Evolutionary conservation across 116 monocot species (phyloP).

Genomic region (Trichopus zeylanicus): DNA sequence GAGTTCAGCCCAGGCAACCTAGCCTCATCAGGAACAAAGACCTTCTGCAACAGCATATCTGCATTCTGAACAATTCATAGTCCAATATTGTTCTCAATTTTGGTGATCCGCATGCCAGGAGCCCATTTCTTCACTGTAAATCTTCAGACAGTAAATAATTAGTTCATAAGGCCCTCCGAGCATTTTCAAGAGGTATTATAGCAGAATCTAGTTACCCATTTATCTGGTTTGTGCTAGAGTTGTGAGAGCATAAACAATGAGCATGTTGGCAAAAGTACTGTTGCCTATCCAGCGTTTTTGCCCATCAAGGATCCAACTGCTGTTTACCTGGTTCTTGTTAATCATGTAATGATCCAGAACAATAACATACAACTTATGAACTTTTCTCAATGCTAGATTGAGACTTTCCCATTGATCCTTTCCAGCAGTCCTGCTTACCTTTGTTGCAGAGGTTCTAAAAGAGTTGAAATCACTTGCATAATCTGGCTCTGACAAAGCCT

Average conservation of each 20-base stretch:
- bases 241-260: conserved; percentile 87
- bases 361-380: too few relatives aligned
- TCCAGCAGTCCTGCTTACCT: too few relatives aligned
- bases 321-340: conserved; percentile 39
- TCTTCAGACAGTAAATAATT: conserved; percentile 33
- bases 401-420: too few relatives aligned
- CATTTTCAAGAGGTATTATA: too few relatives aligned
- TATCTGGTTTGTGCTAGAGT: conserved; percentile 75
- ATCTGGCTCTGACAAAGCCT: conserved; percentile 92
- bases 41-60: conserved; percentile 81
- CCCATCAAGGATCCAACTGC: conserved; percentile 85
- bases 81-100: conserved; percentile 98
- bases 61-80: conserved; percentile 97
- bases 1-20: conserved; percentile 82
- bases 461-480: conserved; percentile 95
- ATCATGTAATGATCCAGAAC: too few relatives aligned
- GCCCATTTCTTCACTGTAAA: conserved; percentile 88
- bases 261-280: conserved; percentile 92
- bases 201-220: too few relatives aligned
- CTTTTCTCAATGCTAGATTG: too few relatives aligned
- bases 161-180: neutral
- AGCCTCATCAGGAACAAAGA: conserved; percentile 94
- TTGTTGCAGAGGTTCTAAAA: conserved; percentile 71
- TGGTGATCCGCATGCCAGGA: conserved; percentile 68
- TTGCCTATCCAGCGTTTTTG: conserved; percentile 97